Evolutionary conservation across 1,284 basidiomycete species (phyloP).

Genomic region (Tylopilus sp.): DNA sequence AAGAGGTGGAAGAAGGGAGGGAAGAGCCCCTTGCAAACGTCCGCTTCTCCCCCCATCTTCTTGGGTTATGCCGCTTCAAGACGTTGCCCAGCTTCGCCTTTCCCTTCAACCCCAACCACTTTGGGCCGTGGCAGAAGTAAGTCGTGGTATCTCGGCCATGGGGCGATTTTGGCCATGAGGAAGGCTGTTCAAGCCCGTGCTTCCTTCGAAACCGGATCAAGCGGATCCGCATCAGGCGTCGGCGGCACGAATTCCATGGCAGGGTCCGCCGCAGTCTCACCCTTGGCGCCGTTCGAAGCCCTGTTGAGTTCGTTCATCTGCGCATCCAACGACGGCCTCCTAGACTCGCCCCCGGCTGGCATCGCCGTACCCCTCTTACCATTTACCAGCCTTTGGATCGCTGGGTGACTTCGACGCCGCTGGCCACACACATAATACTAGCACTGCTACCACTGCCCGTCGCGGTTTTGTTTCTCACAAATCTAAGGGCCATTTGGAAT

Average conservation of each 20-base stretch:
- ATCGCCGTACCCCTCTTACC: no score
- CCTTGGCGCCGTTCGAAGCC: slow-evolving; percentile 1
- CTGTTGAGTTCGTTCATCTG: slow-evolving; percentile 33
- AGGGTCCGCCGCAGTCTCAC: slow-evolving; percentile 22
- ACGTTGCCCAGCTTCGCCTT: slow-evolving; percentile 86
- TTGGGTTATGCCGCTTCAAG: slow-evolving; percentile 94
- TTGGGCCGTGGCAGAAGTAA: slow-evolving; percentile 71
- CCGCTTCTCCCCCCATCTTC: slow-evolving; percentile 92
- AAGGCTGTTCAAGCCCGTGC: slow-evolving; percentile 86
- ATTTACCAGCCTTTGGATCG: no score
- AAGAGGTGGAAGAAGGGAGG: no score
- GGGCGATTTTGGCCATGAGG: background rate
- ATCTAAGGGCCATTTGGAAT: no score
- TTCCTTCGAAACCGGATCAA: slow-evolving; percentile 93
- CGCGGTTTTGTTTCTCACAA: no score
- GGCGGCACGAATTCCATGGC: slow-evolving; percentile 57
- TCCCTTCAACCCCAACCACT: slow-evolving; percentile 95
- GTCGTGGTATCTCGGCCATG: no score
- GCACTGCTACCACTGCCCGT: no score
- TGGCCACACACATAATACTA: no score
- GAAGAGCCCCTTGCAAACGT: slow-evolving; percentile 78
- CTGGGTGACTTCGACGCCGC: no score
- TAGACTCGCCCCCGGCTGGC: no score
- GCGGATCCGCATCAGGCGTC: slow-evolving; percentile 69
- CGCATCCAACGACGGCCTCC: no score